Base-by-base conservation (phyloP, 2,329 filamentous ascomycete species). In the Phialophora macrospora region DNA sequence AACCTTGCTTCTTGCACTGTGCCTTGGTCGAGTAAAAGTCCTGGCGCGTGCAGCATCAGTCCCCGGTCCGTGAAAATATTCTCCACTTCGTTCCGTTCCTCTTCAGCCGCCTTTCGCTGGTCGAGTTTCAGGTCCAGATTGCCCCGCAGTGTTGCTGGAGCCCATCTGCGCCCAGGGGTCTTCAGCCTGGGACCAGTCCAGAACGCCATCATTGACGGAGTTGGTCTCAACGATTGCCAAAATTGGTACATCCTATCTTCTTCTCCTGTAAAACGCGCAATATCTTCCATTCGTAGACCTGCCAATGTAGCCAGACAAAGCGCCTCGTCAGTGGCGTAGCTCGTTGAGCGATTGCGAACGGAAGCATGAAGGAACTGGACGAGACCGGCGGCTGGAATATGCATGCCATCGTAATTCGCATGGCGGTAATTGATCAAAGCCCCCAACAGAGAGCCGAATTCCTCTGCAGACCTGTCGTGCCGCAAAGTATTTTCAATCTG, bases 71-170 rank as follows among this genome's bases (percentile, higher is more conserved):
- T 26, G 20, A 52, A 24, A 8, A 52, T 28, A 26, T 14, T 12
- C 26, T 26, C 48, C 5, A 5, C 11, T 12, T 28, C 48, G 9
- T 24, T 52, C 12, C 12, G 26, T 26, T 52, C 48, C 9, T 52
- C 48, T 26, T 52, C 48, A 52, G 14, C 9, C 5, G 48, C 20
- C 22, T 26, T 52, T 9, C 48, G 48, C 20, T 52, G 20, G 11
- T 52, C 48, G 12, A 52, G 48, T 28, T 11, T 52, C 26, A 52
- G 14, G 26, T 20, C 20, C 22, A 52, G 48, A 17, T 52, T 52
- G 48, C 48, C 48, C 14, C 48, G 48, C n/a, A 52, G 48, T 26
- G 48, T 52, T 52, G 48, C 48, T 14, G 55, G 55, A 12, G 55
- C 55, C 55, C 55, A 57, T 12, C 55, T n/a, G 9, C n/a, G n/a